These are phyloP conservation scores for Rhodotorula sp. DNA, from an alignment of 1,284 basidiomycete genomes.

Conservation along the genomic window DNA sequence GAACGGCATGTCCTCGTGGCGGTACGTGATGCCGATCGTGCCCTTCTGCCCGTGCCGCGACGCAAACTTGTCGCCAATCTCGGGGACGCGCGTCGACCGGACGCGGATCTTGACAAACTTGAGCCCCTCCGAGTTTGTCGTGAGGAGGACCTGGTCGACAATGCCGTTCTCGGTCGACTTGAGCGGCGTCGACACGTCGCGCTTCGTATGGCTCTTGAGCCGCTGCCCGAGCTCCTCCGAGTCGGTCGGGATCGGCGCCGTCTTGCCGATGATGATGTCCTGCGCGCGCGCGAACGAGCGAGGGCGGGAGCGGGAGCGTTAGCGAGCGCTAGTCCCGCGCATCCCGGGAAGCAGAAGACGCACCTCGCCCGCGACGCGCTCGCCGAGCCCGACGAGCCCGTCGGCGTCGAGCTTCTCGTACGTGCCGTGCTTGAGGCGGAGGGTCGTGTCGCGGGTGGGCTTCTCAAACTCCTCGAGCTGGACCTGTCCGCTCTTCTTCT, in stretches of 20 bases:
- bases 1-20: slow-evolving; percentile 99
- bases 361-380: slow-evolving; percentile 83
- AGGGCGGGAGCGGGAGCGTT: not conserved
- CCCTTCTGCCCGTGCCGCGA: slow-evolving; percentile 99
- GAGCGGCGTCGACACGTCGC: slow-evolving; percentile 94
- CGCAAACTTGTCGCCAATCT: slow-evolving; percentile 99
- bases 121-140: slow-evolving; percentile 91
- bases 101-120: slow-evolving; percentile 99
- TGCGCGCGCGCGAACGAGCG: not conserved
- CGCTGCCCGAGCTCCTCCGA: slow-evolving; percentile 96
- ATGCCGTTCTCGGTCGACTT: slow-evolving; percentile 98
- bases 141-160: slow-evolving; percentile 95
- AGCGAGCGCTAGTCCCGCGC: not conserved
- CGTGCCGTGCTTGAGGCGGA: slow-evolving; percentile 96
- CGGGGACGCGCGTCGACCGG: slow-evolving; percentile 90
- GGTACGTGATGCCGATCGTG: slow-evolving; percentile 98
- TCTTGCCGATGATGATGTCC: slow-evolving; percentile 99
- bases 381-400: slow-evolving; percentile 92
- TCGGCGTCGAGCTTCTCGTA: slow-evolving; percentile 98
- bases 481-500: slow-evolving; percentile 93
- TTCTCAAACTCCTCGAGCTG: slow-evolving; percentile 97
- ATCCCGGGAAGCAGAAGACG: not conserved
- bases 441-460: slow-evolving; percentile 86
- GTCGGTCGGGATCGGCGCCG: slow-evolving; percentile 93
- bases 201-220: slow-evolving; percentile 81